phyloP scores from a whole-genome alignment of 192 early-diverging fungal species.

The Glomus cerebriforme region DNA sequence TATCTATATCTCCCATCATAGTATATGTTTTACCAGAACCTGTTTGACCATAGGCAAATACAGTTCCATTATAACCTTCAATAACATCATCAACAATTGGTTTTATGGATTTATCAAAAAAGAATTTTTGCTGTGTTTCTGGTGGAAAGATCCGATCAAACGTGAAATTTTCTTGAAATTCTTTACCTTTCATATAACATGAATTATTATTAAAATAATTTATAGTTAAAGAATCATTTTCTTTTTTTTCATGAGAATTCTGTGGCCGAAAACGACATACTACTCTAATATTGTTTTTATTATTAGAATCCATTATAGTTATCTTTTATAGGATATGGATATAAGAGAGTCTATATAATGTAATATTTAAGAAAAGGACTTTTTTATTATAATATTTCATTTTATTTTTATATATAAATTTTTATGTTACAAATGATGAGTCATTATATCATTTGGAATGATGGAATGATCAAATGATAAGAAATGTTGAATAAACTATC shows the following conservation, averaged over 20 bases:
- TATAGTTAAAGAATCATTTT: conserved; percentile 87
- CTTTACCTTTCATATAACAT: conserved; percentile 53
- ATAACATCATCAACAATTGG: conserved; percentile 93
- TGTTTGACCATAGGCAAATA: conserved; percentile 99
- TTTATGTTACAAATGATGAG: no score
- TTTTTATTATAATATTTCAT: no score
- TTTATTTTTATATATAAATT: no score
- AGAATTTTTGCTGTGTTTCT: conserved; percentile 77
- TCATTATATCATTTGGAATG: no score
- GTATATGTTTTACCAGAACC: conserved; percentile 96
- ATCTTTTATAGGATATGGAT: background rate
- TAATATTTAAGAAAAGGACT: no score
- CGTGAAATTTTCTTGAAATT: conserved; percentile 76
- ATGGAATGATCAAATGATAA: no score
- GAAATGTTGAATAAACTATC: no score
- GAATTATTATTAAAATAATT: conserved; percentile 68
- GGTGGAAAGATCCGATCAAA: conserved; percentile 93
- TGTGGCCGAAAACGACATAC: conserved; percentile 97
- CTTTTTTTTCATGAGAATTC: conserved; percentile 86
- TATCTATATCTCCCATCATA: conserved; percentile 99
- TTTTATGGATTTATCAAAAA: conserved; percentile 90
- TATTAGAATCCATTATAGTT: background rate
- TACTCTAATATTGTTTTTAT: conserved; percentile 94
- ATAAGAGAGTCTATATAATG: background rate
- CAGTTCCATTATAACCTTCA: conserved; percentile 97